Evolutionary conservation across 2,329 filamentous ascomycete genomes (phyloP), one percentile per base, ranked within the genome.

Genomic region (Fusarium decemcellulare): DNA sequence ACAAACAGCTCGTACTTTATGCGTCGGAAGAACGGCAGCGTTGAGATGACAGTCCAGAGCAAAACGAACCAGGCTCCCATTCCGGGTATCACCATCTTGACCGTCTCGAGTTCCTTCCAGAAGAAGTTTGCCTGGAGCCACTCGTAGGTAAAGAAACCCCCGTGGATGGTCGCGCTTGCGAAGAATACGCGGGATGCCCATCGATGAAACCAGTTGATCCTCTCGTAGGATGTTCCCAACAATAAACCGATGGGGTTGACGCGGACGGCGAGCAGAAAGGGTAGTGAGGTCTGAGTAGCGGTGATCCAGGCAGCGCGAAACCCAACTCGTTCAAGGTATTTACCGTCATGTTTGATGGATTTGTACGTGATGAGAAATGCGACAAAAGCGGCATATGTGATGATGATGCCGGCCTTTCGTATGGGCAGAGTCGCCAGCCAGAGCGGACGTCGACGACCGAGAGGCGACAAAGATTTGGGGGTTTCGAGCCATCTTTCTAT

Each of bases 1-100:
- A 76, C 72, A n/a, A 76, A 76, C 3, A 76, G 59, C 51, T 76
- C 74, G 30, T 76, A 76, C 54, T 71, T 73, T 15, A 73, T 61
- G 14, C 66, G 72, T n/a, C 74, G 71, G 8, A 76, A 65, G 11
- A 74, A 72, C 3, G 59, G 56, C 15, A 74, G 29, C 1, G 72
- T 74, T 3, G 72, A 75, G 4, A 70, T 8, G 1, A 74, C 47
- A 3, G 72, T 76, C 74, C 74, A 76, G 2, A 71, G 44, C 6
- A 76, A 48, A 1, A 76, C 62, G 12, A 68, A 56, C 74, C 74
- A 76, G 1, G 74, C 74, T 30, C 59, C 74, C 3, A 76, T 57
- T 4, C 74, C 74, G 10, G 70, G 71, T 16, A 75, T 63, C 1
- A 75, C 73, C 71, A 75, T 75, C 32, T 70, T 67, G 18, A 75